Base-by-base conservation (phyloP, 2,329 filamentous ascomycete species). In the Penicillium sp. region DNA sequence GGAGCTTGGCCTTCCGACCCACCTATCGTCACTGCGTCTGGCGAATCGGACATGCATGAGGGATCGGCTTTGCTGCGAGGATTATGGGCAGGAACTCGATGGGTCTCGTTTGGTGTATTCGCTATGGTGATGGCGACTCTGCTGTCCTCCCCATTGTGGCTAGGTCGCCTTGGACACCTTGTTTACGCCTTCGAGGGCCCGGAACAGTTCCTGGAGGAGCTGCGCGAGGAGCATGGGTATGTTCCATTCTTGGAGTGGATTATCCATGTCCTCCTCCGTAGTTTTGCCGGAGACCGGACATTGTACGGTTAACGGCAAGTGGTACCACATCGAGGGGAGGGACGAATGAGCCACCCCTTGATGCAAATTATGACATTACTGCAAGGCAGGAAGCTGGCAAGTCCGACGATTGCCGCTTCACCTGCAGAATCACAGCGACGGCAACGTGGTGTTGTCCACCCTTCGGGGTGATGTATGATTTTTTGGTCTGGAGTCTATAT, bases 291-390 rank as follows among this genome's bases (percentile, higher is more conserved):
- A n/a, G 52, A 54, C n/a, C 52, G 52, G 31, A 29, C 38, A 9
- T 20, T 24, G 29, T 40, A 34, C 22, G 52, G 52, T 54, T 54
- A n/a, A 50, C 2, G 8, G 44, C 29, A 54, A 24, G 37, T 29
- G 38, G 20, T 40, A 8, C 18, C 11, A 11, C 26, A 39, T 40
- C 44, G n/a, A 42, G 34, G 16, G 51, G 51, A 53, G 51, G 44
- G 51, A 49, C 51, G 51, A 49, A 42, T 53, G 50, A 7, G 50
- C 43, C 50, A 20, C 50, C 42, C 22, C 49, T 44, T 29, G 49
- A 34, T 50, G 26, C n/a, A n/a, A 16, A 7, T 24, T 13, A 50
- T 13, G 24, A 32, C 31, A 31, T 20, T 45, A 34, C 38, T 7
- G 11, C 38, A 51, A 51, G 16, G 49, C 49, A 51, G 38, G 10